A percentile compares a stretch with the other conserved stretches of the same genome.
Conservation (phyloP, 148 eudicot genomes). For the Heliosperma pusillum region DNA sequence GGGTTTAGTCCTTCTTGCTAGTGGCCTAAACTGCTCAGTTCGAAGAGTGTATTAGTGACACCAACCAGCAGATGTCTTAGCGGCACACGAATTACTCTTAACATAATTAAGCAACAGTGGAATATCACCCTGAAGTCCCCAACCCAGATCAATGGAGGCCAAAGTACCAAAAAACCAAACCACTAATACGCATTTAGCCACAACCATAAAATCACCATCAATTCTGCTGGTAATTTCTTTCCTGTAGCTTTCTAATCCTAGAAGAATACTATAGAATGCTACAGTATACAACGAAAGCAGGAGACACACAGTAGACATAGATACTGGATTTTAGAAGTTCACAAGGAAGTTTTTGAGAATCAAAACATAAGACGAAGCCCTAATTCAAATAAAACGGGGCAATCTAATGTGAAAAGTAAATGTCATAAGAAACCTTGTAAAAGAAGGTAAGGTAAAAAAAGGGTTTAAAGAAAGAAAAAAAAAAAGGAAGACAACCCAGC, state of each 20-base stretch:
- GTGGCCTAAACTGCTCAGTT: neutral
- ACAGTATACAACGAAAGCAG: neutral
- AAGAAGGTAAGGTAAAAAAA: too few relatives aligned
- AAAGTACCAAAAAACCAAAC: too few relatives aligned
- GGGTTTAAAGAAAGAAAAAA: neutral
- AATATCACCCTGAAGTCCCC: too few relatives aligned
- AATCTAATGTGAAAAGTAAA: neutral
- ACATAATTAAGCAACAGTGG: too few relatives aligned
- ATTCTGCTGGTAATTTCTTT: neutral
- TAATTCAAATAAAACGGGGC: neutral
- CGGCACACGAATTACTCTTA: too few relatives aligned
- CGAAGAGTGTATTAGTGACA: too few relatives aligned
- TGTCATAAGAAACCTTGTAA: neutral
- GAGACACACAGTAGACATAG: neutral
- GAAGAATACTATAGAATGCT: neutral
- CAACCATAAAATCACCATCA: neutral
- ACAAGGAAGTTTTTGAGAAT: neutral
- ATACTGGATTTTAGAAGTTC: neutral
- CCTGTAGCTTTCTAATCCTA: neutral
- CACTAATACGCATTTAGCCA: too few relatives aligned
- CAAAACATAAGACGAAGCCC: neutral
- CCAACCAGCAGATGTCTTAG: too few relatives aligned
- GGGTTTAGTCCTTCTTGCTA: neutral
- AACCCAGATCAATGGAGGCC: too few relatives aligned
- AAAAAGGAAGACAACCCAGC: too few relatives aligned